These are phyloP conservation scores for Globisporangium mamillatum DNA, from an alignment of 352 stramenopile species.

Conservation along the genomic window DNA sequence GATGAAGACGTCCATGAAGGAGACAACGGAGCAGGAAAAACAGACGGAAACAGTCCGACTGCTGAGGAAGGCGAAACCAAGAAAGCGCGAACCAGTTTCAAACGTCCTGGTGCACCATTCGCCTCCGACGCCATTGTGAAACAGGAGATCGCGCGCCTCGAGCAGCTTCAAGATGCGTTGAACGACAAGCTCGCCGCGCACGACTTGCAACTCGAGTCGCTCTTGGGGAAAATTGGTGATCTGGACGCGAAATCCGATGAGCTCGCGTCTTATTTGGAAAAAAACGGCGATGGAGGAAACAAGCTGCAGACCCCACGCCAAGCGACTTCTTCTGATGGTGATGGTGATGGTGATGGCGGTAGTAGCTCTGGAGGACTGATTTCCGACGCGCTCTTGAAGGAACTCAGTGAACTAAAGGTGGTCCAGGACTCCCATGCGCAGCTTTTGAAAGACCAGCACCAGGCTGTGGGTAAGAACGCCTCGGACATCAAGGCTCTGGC, in stretches of 20 bases:
- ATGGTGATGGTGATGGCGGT: background rate
- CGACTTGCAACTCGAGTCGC: slow-evolving; percentile 31
- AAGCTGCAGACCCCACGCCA: background rate
- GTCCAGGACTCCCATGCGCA: slow-evolving; percentile 38
- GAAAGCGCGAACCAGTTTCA: slow-evolving; percentile 1
- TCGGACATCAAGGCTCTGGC: slow-evolving; percentile 45
- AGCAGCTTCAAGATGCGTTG: slow-evolving; percentile 35
- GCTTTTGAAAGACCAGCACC: slow-evolving; percentile 43
- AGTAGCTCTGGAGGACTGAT: slow-evolving; percentile 1
- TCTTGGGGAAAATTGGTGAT: slow-evolving; percentile 32
- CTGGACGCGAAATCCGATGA: slow-evolving; percentile 26
- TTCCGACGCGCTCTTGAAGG: slow-evolving; percentile 31
- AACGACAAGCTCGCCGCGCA: slow-evolving; percentile 34
- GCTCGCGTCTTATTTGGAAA: background rate
- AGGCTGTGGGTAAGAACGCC: slow-evolving; percentile 40
- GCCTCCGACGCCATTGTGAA: slow-evolving; percentile 41
- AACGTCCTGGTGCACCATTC: slow-evolving; percentile 33
- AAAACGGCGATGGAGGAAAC: background rate
- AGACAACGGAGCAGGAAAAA: background rate
- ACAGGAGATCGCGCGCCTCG: slow-evolving; percentile 38
- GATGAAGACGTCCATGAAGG: slow-evolving; percentile 27
- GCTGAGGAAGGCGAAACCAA: background rate
- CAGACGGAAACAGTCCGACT: background rate
- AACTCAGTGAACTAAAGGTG: slow-evolving; percentile 44
- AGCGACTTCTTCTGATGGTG: background rate